phyloP scores from a whole-genome alignment of 2,329 filamentous ascomycete genomes.

The Orbilia blumenaviensis region DNA sequence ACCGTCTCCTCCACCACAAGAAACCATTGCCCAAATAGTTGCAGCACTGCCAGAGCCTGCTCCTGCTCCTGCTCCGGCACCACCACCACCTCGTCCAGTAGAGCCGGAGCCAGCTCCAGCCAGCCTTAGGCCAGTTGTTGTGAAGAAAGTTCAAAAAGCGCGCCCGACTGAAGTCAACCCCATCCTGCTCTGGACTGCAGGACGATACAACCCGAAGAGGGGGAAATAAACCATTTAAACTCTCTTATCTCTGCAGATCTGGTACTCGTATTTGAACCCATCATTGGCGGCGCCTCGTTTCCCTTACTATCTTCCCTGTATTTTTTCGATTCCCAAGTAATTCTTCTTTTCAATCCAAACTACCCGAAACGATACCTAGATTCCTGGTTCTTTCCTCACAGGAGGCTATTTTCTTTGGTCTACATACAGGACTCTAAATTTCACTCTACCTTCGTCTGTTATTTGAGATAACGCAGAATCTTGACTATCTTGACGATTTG shows the following conservation, averaged over 20 bases:
- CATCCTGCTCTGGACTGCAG: constrained; percentile 58
- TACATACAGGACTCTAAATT: constrained; percentile 3
- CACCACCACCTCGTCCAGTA: constrained; percentile 31
- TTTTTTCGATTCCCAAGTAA: neutral
- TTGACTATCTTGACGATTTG: constrained; percentile 22
- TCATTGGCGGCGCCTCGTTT: constrained; percentile 36
- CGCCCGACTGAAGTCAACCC: constrained; percentile 54
- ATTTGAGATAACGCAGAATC: constrained; percentile 47
- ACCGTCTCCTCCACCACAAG: constrained; percentile 40
- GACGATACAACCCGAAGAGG: constrained; percentile 56
- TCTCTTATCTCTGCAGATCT: neutral
- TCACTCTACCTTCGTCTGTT: constrained; percentile 14
- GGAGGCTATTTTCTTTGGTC: constrained; percentile 28
- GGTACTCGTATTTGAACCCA: neutral
- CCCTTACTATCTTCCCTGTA: neutral
- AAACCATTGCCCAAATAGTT: constrained; percentile 29
- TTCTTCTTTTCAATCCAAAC: constrained; percentile 8
- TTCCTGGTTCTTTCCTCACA: constrained; percentile 38
- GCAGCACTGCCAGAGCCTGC: constrained; percentile 28
- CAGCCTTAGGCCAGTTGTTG: constrained; percentile 41
- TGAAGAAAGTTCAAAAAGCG: constrained; percentile 41
- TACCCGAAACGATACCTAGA: constrained; percentile 33
- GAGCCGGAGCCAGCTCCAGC: constrained; percentile 42
- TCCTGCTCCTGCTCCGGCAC: constrained; percentile 31
- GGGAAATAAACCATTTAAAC: neutral